Evolutionary conservation across 1,284 basidiomycete genomes (phyloP), one percentile per base, ranked within the genome.

Genomic region (Microstroma glucosiphilum): DNA sequence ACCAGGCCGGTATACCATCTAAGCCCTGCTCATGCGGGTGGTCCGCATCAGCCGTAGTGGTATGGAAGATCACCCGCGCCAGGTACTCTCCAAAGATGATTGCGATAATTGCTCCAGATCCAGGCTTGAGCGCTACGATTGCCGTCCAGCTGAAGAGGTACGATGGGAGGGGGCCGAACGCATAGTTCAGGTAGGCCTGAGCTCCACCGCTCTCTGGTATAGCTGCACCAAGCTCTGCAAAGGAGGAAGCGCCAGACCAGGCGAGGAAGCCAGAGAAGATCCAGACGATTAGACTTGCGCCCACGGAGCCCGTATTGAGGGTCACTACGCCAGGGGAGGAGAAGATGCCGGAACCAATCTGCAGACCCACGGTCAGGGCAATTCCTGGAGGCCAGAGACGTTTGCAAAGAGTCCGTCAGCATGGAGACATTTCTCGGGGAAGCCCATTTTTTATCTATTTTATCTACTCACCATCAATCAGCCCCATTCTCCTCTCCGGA

Each of bases 1-100:
- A 86, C 92, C 91, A 96, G 67, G 88, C 85, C 40, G 93, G 91
- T 60, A 94, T 87, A 51, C 85, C 86, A 73, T 89, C 87, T 7
- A 70, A 61, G 86, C 84, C 75, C 84, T 61, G 82, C 83, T 75
- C 88, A 86, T 85, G 86, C 87, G 75, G 89, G 84, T 65, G 90
- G 0, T 63, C 61, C 59, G 69, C 60, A 83, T 62, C 64, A 9
- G 59, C 25, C 23, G 61, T 54, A 9, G 71, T 75, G 7, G 80
- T 70, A 58, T 84, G 82, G 57, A 80, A 82, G 21, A 84, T 60
- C 55, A 84, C 80, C 6, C 83, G 78, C 51, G 82, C 94, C 62
- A 96, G 80, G 77, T 98, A 98, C 82, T 98, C 94, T 87, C 69
- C 72, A 65, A 76, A 71, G 43, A 76, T 76, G 17, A 75, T 80